phyloP scores from a whole-genome alignment of 2,329 filamentous ascomycete species.

The Alternaria postmessia region DNA sequence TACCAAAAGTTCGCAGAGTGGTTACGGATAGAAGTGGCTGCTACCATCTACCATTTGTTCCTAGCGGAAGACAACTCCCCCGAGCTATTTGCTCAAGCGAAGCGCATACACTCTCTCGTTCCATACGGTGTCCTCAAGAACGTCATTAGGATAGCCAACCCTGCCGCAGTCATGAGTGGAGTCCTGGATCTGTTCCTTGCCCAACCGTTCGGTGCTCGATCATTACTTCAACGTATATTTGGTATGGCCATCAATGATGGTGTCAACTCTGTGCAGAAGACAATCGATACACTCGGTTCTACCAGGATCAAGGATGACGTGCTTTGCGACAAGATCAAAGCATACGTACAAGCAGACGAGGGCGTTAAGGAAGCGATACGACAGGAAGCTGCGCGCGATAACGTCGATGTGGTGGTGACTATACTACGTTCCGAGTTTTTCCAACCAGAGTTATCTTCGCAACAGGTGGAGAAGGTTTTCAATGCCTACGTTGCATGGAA shows the following conservation, averaged over 20 bases:
- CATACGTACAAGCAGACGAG: constrained; percentile 79
- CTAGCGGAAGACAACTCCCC: constrained; percentile 97
- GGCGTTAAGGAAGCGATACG: constrained; percentile 77
- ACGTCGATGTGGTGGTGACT: constrained; percentile 84
- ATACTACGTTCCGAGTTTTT: constrained; percentile 83
- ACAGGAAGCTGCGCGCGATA: constrained; percentile 74
- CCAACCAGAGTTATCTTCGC: constrained; percentile 71
- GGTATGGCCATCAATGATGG: constrained; percentile 90
- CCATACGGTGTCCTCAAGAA: constrained; percentile 96
- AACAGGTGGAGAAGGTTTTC: constrained; percentile 84
- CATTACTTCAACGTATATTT: constrained; percentile 93
- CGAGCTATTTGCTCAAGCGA: constrained; percentile 92
- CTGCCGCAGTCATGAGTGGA: constrained; percentile 95
- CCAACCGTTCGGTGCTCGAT: constrained; percentile 90
- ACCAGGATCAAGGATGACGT: constrained; percentile 82
- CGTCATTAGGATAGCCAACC: constrained; percentile 94
- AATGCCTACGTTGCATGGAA: constrained; percentile 98
- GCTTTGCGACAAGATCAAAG: constrained; percentile 81
- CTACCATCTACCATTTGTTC: constrained; percentile 96
- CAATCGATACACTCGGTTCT: constrained; percentile 76
- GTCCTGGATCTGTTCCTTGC: constrained; percentile 94
- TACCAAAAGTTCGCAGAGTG: constrained; percentile 99
- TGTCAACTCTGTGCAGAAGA: constrained; percentile 83
- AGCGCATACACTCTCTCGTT: constrained; percentile 91
- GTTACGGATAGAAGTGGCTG: constrained; percentile 95